phyloP scores from a whole-genome alignment of 306 rosid genomes.

The Benincasa hispida region DNA sequence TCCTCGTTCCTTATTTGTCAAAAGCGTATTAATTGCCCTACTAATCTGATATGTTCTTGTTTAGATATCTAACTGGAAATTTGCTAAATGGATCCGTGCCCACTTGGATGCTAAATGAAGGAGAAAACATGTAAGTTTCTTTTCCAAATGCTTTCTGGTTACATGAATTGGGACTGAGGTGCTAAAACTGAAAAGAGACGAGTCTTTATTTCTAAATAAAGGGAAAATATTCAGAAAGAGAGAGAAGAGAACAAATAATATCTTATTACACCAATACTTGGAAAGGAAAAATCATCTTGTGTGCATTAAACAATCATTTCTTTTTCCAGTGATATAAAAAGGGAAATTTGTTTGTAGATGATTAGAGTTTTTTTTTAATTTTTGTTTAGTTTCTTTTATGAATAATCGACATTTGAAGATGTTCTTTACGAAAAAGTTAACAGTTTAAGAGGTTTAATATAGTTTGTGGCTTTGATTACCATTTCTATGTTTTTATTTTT shows the following conservation, averaged over 20 bases:
- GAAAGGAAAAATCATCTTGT: not conserved
- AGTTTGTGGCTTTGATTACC: not conserved
- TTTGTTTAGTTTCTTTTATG: not conserved
- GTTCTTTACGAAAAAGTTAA: not conserved
- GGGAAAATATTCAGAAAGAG: not conserved
- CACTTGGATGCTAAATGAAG: conserved; percentile 16
- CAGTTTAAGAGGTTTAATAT: not conserved
- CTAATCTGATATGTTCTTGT: not conserved
- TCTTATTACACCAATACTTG: not conserved
- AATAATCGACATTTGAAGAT: not conserved
- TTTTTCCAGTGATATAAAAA: not conserved
- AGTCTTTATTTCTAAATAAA: not conserved
- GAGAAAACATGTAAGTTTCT: conserved; percentile 22
- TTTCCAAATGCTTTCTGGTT: not conserved
- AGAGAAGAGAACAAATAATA: not conserved
- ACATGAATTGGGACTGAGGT: not conserved
- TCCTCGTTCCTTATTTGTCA: not conserved
- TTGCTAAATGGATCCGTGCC: conserved; percentile 27
- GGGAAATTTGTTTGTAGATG: not conserved
- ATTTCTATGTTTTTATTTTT: not conserved
- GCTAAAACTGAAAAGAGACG: not conserved
- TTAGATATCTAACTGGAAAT: conserved; percentile 35
- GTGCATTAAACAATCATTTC: not conserved
- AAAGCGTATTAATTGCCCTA: not conserved
- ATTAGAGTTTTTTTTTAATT: not conserved